Evolutionary conservation across 768 basidiomycete genomes (phyloP).

Genomic region (Crucibulum laeve): DNA sequence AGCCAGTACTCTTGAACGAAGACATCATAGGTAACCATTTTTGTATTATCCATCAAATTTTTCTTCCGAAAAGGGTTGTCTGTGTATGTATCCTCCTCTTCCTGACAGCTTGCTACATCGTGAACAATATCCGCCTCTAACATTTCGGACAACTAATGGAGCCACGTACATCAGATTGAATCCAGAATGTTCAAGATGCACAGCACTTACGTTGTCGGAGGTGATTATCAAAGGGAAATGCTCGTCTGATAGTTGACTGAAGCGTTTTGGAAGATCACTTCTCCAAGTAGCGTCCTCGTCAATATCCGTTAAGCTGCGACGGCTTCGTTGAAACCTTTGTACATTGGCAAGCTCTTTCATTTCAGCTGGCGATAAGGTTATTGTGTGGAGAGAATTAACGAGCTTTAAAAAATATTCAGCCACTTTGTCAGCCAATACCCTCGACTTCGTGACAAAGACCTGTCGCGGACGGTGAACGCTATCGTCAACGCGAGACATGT

Average conservation of each 20-base stretch:
- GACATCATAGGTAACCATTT: slow-evolving; percentile 36
- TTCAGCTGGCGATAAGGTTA: slow-evolving; percentile 29
- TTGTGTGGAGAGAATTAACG: slow-evolving; percentile 34
- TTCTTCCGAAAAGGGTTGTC: neutral
- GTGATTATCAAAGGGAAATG: slow-evolving; percentile 73
- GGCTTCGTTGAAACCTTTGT: too few relatives aligned
- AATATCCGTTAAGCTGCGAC: slow-evolving; percentile 25
- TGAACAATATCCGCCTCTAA: slow-evolving; percentile 50
- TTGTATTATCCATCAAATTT: slow-evolving; percentile 5
- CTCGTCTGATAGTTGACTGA: slow-evolving; percentile 49
- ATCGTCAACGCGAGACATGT: slow-evolving; percentile 31
- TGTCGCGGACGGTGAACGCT: slow-evolving; percentile 50
- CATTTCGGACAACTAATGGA: slow-evolving; percentile 38
- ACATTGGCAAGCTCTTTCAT: slow-evolving; percentile 24
- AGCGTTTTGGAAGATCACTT: slow-evolving; percentile 45
- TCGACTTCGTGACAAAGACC: slow-evolving; percentile 70
- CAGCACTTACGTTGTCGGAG: slow-evolving; percentile 47
- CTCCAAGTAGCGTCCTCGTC: slow-evolving; percentile 40
- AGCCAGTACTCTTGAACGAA: slow-evolving; percentile 57
- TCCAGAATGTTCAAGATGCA: neutral
- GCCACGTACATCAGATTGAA: neutral
- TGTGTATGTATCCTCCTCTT: neutral
- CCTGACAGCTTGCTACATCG: too few relatives aligned
- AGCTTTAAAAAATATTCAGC: slow-evolving; percentile 59
- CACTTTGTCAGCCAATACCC: slow-evolving; percentile 61